Conservation (phyloP, 805 yeast genomes). For the Starmerella apicola region DNA sequence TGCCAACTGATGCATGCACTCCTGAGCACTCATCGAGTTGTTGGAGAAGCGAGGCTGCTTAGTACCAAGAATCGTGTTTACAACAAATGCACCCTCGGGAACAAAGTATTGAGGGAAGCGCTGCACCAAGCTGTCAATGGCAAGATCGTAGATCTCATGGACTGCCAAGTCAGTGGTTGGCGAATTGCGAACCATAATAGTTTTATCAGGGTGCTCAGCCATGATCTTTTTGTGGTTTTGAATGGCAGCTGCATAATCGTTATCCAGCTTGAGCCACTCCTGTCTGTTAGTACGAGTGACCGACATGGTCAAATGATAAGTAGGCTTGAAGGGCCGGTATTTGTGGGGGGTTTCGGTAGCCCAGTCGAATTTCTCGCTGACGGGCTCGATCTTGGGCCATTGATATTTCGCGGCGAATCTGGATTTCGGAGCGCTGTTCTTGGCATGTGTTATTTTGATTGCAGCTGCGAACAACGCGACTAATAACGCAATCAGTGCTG, state of each 20-base stretch:
- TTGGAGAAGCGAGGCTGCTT: conserved; percentile 4
- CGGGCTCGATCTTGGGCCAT: conserved; percentile 7
- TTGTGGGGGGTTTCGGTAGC: conserved; percentile 1
- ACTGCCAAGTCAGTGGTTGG: conserved; percentile 23
- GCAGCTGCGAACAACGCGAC: too few relatives aligned
- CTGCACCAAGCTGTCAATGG: conserved; percentile 31
- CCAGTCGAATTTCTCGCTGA: conserved; percentile 3
- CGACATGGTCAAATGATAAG: conserved; percentile 53
- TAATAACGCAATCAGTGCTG: too few relatives aligned
- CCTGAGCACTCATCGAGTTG: conserved; percentile 1
- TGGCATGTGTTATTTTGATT: too few relatives aligned
- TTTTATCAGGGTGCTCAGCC: conserved; percentile 7
- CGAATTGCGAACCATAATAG: conserved; percentile 7
- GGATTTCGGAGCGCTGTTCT: too few relatives aligned
- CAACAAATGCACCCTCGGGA: conserved; percentile 7
- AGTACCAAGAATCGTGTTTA: conserved; percentile 8
- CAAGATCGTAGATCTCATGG: conserved; percentile 37
- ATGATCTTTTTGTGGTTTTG: conserved; percentile 13
- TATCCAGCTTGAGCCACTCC: conserved; percentile 50
- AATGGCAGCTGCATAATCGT: conserved; percentile 31
- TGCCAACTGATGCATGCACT: conserved; percentile 6
- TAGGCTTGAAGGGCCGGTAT: conserved; percentile 45
- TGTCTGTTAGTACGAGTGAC: conserved; percentile 36
- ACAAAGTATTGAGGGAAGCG: conserved; percentile 44
- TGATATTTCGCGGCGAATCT: not conserved